phyloP scores from a whole-genome alignment of 148 eudicot genomes.

The Amaranthus palmeri region DNA sequence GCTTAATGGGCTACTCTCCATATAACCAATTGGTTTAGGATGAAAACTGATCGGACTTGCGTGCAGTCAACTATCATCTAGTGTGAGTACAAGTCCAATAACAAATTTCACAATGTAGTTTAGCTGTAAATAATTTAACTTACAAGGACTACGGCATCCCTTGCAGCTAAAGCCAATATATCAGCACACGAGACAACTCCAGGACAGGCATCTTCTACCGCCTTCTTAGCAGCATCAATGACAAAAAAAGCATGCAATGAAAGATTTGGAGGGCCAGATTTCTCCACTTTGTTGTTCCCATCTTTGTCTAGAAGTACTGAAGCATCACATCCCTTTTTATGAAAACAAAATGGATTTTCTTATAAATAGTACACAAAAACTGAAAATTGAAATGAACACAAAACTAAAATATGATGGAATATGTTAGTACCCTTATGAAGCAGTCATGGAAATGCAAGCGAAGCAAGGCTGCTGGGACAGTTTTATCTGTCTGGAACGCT shows the following conservation, averaged over 20 bases:
- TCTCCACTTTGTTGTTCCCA: conserved; percentile 58
- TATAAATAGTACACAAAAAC: neutral
- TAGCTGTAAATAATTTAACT: conserved; percentile 16
- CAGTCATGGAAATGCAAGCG: conserved; percentile 95
- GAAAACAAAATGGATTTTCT: neutral
- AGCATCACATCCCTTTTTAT: conserved; percentile 77
- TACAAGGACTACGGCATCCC: conserved; percentile 74
- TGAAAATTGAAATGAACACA: neutral
- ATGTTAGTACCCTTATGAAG: conserved; percentile 58
- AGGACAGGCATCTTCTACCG: conserved; percentile 63
- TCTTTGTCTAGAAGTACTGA: conserved; percentile 67
- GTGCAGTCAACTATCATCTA: too few relatives aligned
- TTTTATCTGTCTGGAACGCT: conserved; percentile 43
- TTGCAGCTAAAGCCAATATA: conserved; percentile 78
- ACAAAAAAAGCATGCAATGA: conserved; percentile 76
- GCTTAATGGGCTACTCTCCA: too few relatives aligned
- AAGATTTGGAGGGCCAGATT: conserved; percentile 59
- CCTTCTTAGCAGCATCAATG: conserved; percentile 68
- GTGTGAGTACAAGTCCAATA: too few relatives aligned
- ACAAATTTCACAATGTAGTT: too few relatives aligned
- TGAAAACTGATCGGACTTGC: too few relatives aligned
- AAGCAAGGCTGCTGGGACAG: conserved; percentile 73
- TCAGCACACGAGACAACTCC: conserved; percentile 92
- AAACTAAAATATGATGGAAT: neutral
- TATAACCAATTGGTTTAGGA: too few relatives aligned